phyloP scores from a whole-genome alignment of 371 early-diverging fungal species.

The Mortierella sp. region DNA sequence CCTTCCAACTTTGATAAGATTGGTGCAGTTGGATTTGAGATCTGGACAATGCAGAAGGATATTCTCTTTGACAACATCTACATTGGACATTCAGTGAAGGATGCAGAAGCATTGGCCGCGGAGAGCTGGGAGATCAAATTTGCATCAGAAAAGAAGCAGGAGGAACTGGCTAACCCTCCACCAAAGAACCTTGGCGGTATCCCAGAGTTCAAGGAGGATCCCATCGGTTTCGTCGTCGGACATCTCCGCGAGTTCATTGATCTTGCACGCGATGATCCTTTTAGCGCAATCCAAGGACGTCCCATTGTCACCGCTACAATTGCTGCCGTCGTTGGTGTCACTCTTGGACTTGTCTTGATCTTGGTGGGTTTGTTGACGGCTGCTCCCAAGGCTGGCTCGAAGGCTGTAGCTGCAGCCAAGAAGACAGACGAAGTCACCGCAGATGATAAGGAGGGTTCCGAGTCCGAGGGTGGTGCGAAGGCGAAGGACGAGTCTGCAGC shows the following conservation, averaged over 20 bases:
- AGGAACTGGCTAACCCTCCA: slow-evolving; percentile 56
- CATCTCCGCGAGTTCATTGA: slow-evolving; percentile 57
- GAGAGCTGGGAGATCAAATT: slow-evolving; percentile 76
- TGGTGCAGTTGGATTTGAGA: slow-evolving; percentile 90
- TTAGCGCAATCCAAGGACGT: slow-evolving; percentile 61
- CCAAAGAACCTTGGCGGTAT: slow-evolving; percentile 31
- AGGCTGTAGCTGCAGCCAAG: slow-evolving; percentile 47
- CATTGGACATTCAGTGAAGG: slow-evolving; percentile 75
- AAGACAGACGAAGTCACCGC: slow-evolving; percentile 55
- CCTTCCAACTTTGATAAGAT: slow-evolving; percentile 76
- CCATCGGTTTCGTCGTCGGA: slow-evolving; percentile 31
- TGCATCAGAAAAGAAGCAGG: slow-evolving; percentile 66
- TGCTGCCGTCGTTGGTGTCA: slow-evolving; percentile 41
- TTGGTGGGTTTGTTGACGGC: slow-evolving; percentile 52
- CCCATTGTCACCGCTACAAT: slow-evolving; percentile 60
- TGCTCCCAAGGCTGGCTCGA: slow-evolving; percentile 20
- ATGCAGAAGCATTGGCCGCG: slow-evolving; percentile 66
- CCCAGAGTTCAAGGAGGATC: slow-evolving; percentile 46
- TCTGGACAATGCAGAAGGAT: slow-evolving; percentile 96
- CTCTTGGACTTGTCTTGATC: slow-evolving; percentile 54
- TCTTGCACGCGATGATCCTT: slow-evolving; percentile 57
- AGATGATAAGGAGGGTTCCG: slow-evolving; percentile 33
- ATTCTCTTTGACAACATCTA: slow-evolving; percentile 96
- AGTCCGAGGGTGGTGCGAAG: too few relatives aligned
- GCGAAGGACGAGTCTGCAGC: slow-evolving; percentile 6